Base-by-base conservation (phyloP, 345 rosid genomes). In the Salix koriyanagi region DNA sequence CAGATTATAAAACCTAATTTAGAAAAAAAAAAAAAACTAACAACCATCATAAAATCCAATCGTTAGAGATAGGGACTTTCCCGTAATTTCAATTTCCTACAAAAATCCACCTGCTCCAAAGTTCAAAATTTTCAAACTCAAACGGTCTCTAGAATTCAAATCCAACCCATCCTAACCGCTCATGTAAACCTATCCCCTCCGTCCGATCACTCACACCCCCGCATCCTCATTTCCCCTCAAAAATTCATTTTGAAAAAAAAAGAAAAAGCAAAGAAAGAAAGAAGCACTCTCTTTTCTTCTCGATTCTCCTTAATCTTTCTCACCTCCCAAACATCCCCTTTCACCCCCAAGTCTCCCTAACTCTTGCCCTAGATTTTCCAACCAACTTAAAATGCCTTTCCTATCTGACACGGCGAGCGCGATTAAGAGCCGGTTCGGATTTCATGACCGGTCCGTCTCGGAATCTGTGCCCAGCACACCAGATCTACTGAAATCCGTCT, bases 351-450 rank as follows among this genome's bases (percentile, higher is more conserved):
- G 11, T n/a, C 50, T 62, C 23, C 41, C 18, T 0, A 30, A 34
- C 19, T 14, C 50, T 62, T 67, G 30, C 41, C 37, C 9, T 16
- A 25, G 36, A 44, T 7, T 36, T 34, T 34, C 26, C 58, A 7
- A n/a, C n/a, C 64, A 19, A 8, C 62, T 36, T 58, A 23, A 68
- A 66, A 94, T 94, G 98, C 92, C 97, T 81, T 89, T 94, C 69
- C 76, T 91, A 25, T 87, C 92, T 2, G 98, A 96, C 73, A 87
- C 93, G 7, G 92, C 95, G 30, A 92, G 94, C 68, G 97, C 95
- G 28, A 86, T 90, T 69, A 94, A 88, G 90, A 85, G 90, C 85
- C 87, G 98, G 48, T 91, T 93, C 76, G 98, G 99, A 23, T 96
- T 93, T 83, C 89, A 87, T 71, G 85, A 87, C 81, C 92, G 86